Evolutionary conservation across 768 basidiomycete genomes (phyloP), one percentile per base, ranked within the genome.

Genomic region (Rhodotorula taiwanensis): DNA sequence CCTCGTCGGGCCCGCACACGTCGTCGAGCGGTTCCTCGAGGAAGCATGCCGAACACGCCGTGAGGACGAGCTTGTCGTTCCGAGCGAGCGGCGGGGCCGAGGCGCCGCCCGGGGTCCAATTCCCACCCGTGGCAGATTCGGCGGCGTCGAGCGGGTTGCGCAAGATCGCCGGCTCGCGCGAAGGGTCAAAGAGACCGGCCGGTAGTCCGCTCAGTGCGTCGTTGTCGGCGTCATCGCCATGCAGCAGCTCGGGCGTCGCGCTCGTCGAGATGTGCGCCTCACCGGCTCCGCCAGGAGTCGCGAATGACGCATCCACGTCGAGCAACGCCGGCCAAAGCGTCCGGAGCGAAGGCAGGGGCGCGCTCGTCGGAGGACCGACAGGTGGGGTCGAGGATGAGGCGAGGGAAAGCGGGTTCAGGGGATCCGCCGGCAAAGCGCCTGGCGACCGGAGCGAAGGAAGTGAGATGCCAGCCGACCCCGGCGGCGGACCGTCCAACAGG

Each of bases 41-140:
- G 31, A 43, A 55, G 3, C 47, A 39, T 4, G 60, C 54, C 5
- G 60, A 62, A 39, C 60, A 62, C 23, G 25, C 60, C 15, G 41
- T 47, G 25, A 27, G 44, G 34, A 14, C 8, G 5, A 23, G n/a
- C 31, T n/a, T 39, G 36, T 16, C 8, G 5, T 13, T 43, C 41
- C 21, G 28, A 10, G 18, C n/a, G 41, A 11, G 51, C 11, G 23
- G 49, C 30, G 1, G 48, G 43, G 21, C 4, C 11, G 28, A 28
- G 45, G 27, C 28, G 4, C 18, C 30, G 30, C 28, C 30, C 16
- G 48, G 3, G 36, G 10, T 39, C 36, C 10, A 16, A 16, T 10
- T 39, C 36, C 10, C 10, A 39, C 9, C 36, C 16, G 36, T 9
- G 48, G 30, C 57, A 50, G 47, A 15, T 20, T 25, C 27, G 21